Base-by-base conservation (phyloP, 306 rosid genomes). In the Vicia sativa region DNA sequence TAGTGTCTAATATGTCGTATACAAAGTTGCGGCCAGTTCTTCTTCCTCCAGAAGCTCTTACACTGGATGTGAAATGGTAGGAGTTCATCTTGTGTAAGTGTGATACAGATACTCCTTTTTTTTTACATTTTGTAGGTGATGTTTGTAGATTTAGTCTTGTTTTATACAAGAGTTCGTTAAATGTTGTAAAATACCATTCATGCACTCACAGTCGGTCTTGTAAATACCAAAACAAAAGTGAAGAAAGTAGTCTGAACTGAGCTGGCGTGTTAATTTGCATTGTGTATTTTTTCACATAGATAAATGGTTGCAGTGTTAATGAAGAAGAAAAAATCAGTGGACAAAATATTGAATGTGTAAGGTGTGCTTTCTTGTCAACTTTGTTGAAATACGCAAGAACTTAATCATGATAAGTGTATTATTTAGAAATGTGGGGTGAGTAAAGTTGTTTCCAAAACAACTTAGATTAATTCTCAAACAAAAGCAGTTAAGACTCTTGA, bases 51-150 rank as follows among this genome's bases (percentile, higher is more conserved):
- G 97, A 90, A 70, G 87, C 98, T 34, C 85, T 93, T 23, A 93
- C 98, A 10, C 77, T 93, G 74, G 98, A 85, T 81, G 84, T 93
- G 67, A 87, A 90, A 77, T 93, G 96, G 98, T 90, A 93, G 83
- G 68, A 53, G 66, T 71, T 59, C 65, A 74, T 34, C 49, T 60
- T 80, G 83, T 79, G 82, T 80, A 70, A 57, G 54, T 63, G 67
- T 79, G 63, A 42, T 35, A 43, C 9, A 2, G 63, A 42, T 35
- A 37, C 12, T 8, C 9, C 74, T 71, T 59, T 29, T 76, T 21
- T 52, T 64, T 18, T 2, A 48, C 67, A 43, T 60, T 26, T 64
- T 38, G 12, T 18, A 49, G 77, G 74, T 65, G 10, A 23, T 16
- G 52, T 37, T 69, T 65, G 46, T 65, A 39, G 57, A 73, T 68